phyloP scores from a whole-genome alignment of 169 alveolate species.

The Plasmodium adleri region DNA sequence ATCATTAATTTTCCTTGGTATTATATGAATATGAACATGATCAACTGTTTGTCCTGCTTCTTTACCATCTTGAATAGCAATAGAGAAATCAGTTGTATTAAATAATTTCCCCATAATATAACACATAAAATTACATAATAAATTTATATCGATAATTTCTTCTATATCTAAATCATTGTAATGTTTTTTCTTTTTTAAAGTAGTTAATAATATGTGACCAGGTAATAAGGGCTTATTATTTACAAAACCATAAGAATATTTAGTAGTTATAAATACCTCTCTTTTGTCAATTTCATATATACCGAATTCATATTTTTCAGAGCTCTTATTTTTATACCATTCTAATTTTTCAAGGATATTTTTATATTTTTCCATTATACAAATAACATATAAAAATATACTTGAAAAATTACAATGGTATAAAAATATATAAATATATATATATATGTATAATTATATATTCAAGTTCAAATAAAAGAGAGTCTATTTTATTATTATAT shows the following conservation, averaged over 20 bases:
- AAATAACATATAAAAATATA: neutral
- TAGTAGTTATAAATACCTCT: constrained; percentile 82
- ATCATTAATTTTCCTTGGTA: constrained; percentile 86
- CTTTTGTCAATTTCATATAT: constrained; percentile 71
- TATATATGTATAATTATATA: no score
- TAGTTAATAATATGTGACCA: constrained; percentile 85
- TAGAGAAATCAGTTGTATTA: constrained; percentile 30
- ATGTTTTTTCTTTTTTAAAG: constrained; percentile 76
- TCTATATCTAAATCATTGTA: constrained; percentile 69
- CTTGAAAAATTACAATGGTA: neutral
- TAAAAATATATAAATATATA: neutral
- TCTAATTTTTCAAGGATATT: constrained; percentile 39
- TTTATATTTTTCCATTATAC: constrained; percentile 61
- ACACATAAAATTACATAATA: constrained; percentile 66
- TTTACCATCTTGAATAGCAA: constrained; percentile 89
- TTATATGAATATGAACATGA: constrained; percentile 91
- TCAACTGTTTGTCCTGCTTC: constrained; percentile 94
- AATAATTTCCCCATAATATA: constrained; percentile 52
- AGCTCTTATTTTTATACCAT: constrained; percentile 35
- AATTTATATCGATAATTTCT: constrained; percentile 66
- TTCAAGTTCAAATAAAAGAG: no score
- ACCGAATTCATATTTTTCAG: constrained; percentile 79
- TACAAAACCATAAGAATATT: constrained; percentile 79
- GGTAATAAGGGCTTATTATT: constrained; percentile 85
- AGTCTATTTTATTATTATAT: no score